Base-by-base conservation (phyloP, 1,284 basidiomycete genomes). In the Mycosarcoma maydis region DNA sequence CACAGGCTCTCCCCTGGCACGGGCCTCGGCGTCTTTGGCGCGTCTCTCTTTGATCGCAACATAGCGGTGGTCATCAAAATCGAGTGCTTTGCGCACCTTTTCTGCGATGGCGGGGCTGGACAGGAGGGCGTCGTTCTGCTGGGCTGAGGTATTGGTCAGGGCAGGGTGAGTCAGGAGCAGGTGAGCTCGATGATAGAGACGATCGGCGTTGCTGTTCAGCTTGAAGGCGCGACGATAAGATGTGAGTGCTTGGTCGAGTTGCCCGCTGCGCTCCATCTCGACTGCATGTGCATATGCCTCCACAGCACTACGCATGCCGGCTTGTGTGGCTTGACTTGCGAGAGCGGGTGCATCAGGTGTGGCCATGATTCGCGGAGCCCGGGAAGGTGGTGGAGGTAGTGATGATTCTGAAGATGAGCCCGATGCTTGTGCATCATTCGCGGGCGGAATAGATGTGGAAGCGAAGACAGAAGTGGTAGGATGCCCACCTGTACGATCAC, bases 201-300 rank as follows among this genome's bases (percentile, higher is more conserved):
- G 55, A 46, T 78, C 76, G 6, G 70, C 70, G 43, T 67, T 49
- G 19, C 51, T 49, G 54, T 78, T 62, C 37, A 77, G 69, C 48
- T 68, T 62, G 47, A 78, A 78, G 8, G 76, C 76, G 22, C 60
- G 57, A 23, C 75, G 70, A 32, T 78, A 78, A 8, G 61, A 66
- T 3, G 38, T 30, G 2, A 76, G 64, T 1, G 76, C 76, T 20
- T 76, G 38, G 30, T 75, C 70, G 9, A 75, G 59, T 13, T 71
- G 53, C 3, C 75, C 75, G 20, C 57, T 60, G 17, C 75, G 56
- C 37, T 78, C 76, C 52, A 65, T 68, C 20, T 71, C 68, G 23
- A 76, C 76, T 10, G 73, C 76, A 22, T 53, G 54, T 0, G 71
- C 73, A 19, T 78, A 78, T 0, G 68, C 59, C 39, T 76, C 55